phyloP scores from a whole-genome alignment of 2,329 filamentous ascomycete species.

The Ophiognomonia clavigignenti-juglandacearum region DNA sequence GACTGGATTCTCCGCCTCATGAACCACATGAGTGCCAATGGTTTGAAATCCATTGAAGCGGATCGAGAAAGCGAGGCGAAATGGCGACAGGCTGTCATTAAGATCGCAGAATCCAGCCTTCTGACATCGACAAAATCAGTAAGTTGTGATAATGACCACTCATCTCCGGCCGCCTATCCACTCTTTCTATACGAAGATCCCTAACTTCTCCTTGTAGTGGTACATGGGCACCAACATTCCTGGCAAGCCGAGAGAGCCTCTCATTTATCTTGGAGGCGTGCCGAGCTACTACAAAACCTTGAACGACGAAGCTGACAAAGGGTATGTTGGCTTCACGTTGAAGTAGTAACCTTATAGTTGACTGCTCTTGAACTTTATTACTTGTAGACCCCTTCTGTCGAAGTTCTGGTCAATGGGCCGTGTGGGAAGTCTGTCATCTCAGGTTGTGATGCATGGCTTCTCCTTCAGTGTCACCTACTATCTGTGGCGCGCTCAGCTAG shows the following conservation, averaged over 20 bases:
- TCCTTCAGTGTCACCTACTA: no score
- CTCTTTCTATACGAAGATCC: not conserved
- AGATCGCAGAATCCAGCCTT: constrained; percentile 25
- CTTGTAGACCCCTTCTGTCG: no score
- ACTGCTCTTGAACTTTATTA: no score
- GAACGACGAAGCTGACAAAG: not conserved
- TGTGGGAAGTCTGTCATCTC: no score
- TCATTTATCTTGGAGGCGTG: constrained; percentile 28
- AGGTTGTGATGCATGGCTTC: no score
- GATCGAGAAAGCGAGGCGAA: constrained; percentile 24
- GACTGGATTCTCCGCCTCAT: constrained; percentile 32
- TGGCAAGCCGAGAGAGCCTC: constrained; percentile 30
- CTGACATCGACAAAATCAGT: constrained; percentile 27
- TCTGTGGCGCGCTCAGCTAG: no score
- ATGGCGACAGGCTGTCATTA: constrained; percentile 26
- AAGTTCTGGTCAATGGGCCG: no score
- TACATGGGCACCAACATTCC: constrained; percentile 38
- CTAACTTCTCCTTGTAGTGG: constrained; percentile 20
- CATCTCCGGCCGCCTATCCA: not conserved
- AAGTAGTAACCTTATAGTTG: no score
- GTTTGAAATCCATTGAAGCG: constrained; percentile 26
- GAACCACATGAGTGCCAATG: constrained; percentile 24
- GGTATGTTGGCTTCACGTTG: constrained; percentile 3
- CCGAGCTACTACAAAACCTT: constrained; percentile 16
- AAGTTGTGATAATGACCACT: not conserved